Evolutionary conservation across 768 basidiomycete species (phyloP), one percentile per base, ranked within the genome.

Genomic region (Saitozyma sp.): DNA sequence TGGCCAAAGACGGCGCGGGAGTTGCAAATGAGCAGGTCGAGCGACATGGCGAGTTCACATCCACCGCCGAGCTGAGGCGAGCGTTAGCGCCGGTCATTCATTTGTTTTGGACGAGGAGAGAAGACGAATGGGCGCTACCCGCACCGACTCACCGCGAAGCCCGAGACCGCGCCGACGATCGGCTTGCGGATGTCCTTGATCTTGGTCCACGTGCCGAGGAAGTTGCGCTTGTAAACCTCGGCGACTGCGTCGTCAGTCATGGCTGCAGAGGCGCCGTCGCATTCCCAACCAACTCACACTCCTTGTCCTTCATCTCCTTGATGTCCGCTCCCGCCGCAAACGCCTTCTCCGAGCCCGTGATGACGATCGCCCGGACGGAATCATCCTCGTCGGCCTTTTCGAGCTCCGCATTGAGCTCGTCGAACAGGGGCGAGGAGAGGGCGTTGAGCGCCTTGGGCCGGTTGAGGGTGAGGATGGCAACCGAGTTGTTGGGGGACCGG

Each of bases 251-350:
- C 5, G 13, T 66, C n/a, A 66, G 59, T 54, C 0, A 20, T 10
- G 13, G 20, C 39, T 8, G 29, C 29, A 29, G 2, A 29, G 29
- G 29, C 45, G n/a, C 16, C 0, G 43, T 37, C 41, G 17, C 42
- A 5, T 4, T 17, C 58, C 8, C 14, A 46, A 42, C 20, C 13
- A 9, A 80, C 86, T 75, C 73, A 92, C 92, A 96, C 62, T 87
- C 82, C 81, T 93, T 93, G 81, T 94, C 91, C 80, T 92, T 93
- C 95, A 98, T 98, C 81, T 98, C 93, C 82, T 96, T 97, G 81
- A 99, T 97, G 80, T 99, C 95, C 19, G 95, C 95, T 3, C 95
- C 93, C 71, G 93, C 93, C 62, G 95, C 95, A 77, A 99, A 99
- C 3, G 92, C 94, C 79, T 84, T 89, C 65, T 91, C 90, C 37